Evolutionary conservation across 495 filamentous ascomycete genomes (phyloP).

Genomic region (Parmelia sp.): DNA sequence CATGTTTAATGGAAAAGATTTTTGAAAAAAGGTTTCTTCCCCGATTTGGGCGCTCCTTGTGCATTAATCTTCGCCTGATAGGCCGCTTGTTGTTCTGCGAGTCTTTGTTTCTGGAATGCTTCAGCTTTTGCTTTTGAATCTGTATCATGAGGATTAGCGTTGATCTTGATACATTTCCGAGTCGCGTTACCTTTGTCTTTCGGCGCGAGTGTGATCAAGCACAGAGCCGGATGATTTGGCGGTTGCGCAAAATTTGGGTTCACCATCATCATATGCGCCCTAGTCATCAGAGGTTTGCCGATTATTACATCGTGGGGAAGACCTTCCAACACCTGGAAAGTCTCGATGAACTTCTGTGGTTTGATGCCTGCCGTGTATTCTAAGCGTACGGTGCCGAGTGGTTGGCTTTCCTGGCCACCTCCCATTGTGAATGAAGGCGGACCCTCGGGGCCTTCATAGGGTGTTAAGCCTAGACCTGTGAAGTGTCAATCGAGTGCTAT

Average conservation of each 20-base stretch:
- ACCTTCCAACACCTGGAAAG: slow-evolving; percentile 9
- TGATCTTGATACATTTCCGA: background rate
- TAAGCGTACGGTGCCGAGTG: slow-evolving; percentile 6
- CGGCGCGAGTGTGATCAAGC: slow-evolving; percentile 6
- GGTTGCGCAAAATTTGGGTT: slow-evolving; percentile 10
- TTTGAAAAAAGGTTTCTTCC: background rate
- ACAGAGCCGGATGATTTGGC: slow-evolving; percentile 4
- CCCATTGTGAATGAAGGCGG: slow-evolving; percentile 8
- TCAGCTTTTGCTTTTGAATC: slow-evolving; percentile 8
- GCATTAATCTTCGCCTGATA: too few relatives aligned
- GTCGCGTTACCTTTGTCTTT: slow-evolving; percentile 8
- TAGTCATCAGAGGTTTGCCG: slow-evolving; percentile 3
- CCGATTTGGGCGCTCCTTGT: background rate
- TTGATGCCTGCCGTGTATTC: slow-evolving; percentile 8
- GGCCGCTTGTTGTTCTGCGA: background rate
- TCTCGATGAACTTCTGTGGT: slow-evolving; percentile 4
- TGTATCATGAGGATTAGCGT: background rate
- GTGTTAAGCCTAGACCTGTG: slow-evolving; percentile 5
- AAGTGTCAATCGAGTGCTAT: background rate
- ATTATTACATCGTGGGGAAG: slow-evolving; percentile 9
- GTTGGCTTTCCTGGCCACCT: slow-evolving; percentile 1
- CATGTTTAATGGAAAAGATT: too few relatives aligned
- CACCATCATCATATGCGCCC: slow-evolving; percentile 15
- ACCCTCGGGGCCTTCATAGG: slow-evolving; percentile 10
- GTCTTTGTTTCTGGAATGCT: slow-evolving; percentile 10